phyloP scores from a whole-genome alignment of 768 basidiomycete genomes.

The Chiua virens region DNA sequence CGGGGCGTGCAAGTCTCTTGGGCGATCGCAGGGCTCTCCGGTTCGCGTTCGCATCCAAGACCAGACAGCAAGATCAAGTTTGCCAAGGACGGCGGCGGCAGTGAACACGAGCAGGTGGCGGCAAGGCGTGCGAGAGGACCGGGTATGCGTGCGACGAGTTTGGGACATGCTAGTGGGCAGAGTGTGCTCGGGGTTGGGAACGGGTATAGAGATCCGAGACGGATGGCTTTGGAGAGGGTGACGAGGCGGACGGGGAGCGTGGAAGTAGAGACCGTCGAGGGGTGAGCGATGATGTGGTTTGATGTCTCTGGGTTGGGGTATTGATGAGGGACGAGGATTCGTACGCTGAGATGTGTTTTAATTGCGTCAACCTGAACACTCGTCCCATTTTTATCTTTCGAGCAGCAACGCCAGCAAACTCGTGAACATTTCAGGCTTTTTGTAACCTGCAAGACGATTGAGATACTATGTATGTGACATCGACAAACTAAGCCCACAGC shows the following conservation, averaged over 20 bases:
- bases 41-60: slow-evolving; percentile 8
- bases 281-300: slow-evolving; percentile 1
- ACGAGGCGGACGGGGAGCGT: slow-evolving; percentile 19
- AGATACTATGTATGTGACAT: neutral
- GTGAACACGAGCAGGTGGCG: slow-evolving; percentile 4
- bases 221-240: slow-evolving; percentile 22
- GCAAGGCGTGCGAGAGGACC: slow-evolving; percentile 1
- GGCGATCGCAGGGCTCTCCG: slow-evolving; percentile 63
- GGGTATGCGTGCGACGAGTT: slow-evolving; percentile 27
- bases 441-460: too few relatives aligned
- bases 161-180: slow-evolving; percentile 25
- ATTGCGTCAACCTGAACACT: neutral
- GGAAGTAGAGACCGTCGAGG: slow-evolving; percentile 8
- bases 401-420: too few relatives aligned
- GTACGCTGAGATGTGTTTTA: too few relatives aligned
- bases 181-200: neutral
- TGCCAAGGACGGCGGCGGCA: neutral
- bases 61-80: neutral
- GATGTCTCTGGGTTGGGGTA: neutral
- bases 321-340: too few relatives aligned
- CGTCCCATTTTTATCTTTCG: too few relatives aligned
- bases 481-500: slow-evolving; percentile 33
- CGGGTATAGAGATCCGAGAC: slow-evolving; percentile 19
- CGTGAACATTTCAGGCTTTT: too few relatives aligned
- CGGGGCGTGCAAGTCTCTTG: slow-evolving; percentile 78